phyloP scores from a whole-genome alignment of 106 monocot species.

The Ottelia alismoides region DNA sequence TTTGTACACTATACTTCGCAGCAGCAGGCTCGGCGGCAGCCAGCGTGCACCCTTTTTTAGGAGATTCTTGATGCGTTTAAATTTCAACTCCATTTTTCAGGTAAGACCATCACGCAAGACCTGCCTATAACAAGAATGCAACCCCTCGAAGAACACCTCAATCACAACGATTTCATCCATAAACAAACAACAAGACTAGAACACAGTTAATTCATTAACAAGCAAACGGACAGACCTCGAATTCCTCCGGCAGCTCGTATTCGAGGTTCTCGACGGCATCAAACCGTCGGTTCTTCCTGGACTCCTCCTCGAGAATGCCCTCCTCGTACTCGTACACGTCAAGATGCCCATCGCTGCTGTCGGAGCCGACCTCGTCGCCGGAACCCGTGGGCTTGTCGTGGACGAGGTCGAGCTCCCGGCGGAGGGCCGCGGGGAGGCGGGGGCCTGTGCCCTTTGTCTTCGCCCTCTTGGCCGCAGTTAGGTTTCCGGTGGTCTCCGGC shows the following conservation, averaged over 20 bases:
- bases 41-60: conserved; percentile 84
- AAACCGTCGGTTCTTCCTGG: conserved; percentile 70
- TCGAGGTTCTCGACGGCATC: conserved; percentile 86
- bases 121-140: too few relatives aligned
- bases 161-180: too few relatives aligned
- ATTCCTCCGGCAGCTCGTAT: conserved; percentile 79
- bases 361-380: conserved; percentile 11
- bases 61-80: conserved; percentile 85
- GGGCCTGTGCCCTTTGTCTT: conserved; percentile 31
- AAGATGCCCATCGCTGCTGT: neutral
- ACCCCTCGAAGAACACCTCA: too few relatives aligned
- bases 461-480: conserved; percentile 3
- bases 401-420: conserved; percentile 29
- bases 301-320: conserved; percentile 58
- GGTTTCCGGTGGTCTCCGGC: too few relatives aligned
- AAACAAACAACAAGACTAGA: too few relatives aligned
- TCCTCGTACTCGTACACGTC: conserved; percentile 88
- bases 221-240: conserved; percentile 48
- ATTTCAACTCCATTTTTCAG: conserved; percentile 91
- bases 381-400: conserved; percentile 1
- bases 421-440: conserved; percentile 42
- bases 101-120: too few relatives aligned
- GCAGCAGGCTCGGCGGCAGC: conserved; percentile 80
- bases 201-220: too few relatives aligned
- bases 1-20: conserved; percentile 80